phyloP scores from a whole-genome alignment of 108 stramenopile species.

The Cyclotella cryptica region DNA sequence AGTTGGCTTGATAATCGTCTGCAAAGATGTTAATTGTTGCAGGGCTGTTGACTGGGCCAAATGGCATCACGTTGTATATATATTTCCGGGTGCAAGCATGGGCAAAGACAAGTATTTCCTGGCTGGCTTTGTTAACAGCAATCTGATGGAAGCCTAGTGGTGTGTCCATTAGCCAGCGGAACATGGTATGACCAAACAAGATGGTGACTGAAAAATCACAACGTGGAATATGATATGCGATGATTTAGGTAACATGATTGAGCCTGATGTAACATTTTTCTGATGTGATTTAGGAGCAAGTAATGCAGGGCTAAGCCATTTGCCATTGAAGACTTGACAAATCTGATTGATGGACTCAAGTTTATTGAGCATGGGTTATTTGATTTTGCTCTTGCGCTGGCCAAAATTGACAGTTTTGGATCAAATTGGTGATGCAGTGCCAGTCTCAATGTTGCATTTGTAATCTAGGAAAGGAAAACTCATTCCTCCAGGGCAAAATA shows the following conservation, averaged over 20 bases:
- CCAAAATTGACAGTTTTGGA: neutral
- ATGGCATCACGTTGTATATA: too few relatives aligned
- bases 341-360: neutral
- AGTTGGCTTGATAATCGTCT: neutral
- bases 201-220: neutral
- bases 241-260: neutral
- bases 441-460: neutral
- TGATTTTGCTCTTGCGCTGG: neutral
- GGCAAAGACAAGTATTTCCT: neutral
- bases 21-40: neutral
- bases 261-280: neutral
- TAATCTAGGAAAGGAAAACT: neutral
- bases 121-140: neutral
- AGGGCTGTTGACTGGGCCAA: too few relatives aligned
- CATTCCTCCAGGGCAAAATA: neutral
- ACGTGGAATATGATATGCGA: neutral
- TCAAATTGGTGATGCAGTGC: neutral
- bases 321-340: neutral
- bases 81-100: neutral
- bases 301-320: neutral
- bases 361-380: neutral
- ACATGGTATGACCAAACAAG: neutral
- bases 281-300: neutral
- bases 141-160: constrained; percentile 1
- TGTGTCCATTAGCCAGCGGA: neutral